Evolutionary conservation across 192 early-diverging fungal genomes (phyloP), one percentile per base, ranked within the genome.

Genomic region (Jimgerdemannia flammicorona): DNA sequence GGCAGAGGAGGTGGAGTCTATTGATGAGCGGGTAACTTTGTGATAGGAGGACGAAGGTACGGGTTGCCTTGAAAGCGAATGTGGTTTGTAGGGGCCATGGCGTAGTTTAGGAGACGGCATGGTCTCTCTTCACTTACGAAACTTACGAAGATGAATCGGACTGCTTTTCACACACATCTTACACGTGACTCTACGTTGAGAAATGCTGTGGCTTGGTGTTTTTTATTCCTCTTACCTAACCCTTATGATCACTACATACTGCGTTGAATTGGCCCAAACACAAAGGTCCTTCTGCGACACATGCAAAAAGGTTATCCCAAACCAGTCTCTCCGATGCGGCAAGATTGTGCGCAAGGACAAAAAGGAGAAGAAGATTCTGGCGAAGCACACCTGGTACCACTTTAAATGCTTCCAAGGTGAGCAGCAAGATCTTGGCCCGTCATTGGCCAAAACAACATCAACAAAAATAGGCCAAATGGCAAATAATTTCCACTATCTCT

Each of bases 291-390:
- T 71, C 29, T 86, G 85, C 64, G 74, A 72, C 10, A 78, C 75
- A 63, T 86, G 85, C 73, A 74, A 81, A 65, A 80, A 78, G 75
- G 70, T 81, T 44, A 86, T 86, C 65, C 83, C 85, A 59, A 81
- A 82, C 64, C 84, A 83, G 65, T 86, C 83, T 0, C 72, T 86
- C 14, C 85, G 85, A 17, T 75, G 80, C 40, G 85, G 81, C 14
- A 71, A 82, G 44, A 79, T 86, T 73, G 80, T 74, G 40, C 79
- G 85, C 64, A 74, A 71, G 67, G 81, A 73, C 64, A 84, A 86
- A 66, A 84, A 84, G 72, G 85, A 80, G 43, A 86, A 86, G 76
- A 86, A 86, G 69, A 78, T 83, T 72, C 79, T 82, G 73, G 83
- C 85, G 74, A 86, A 81, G 77, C 76, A 80, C 42, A 74, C 79